Conservation (phyloP, 1,284 basidiomycete species). For the Xerocomus tenax region DNA sequence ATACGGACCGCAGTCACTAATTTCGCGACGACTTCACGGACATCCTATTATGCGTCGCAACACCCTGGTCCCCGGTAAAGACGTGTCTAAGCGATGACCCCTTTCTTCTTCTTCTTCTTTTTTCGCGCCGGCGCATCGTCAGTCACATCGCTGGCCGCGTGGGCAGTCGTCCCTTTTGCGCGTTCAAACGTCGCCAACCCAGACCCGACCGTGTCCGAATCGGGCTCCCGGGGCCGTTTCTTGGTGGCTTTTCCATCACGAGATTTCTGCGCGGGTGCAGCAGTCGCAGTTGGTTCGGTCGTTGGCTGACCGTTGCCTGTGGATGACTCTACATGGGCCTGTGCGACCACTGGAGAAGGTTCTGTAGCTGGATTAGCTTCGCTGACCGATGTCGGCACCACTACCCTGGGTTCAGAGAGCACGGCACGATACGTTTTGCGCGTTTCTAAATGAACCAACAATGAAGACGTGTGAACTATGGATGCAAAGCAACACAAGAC, state of each 20-base stretch:
- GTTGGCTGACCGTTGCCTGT: not conserved
- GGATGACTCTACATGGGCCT: not conserved
- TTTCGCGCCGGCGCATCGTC: conserved; percentile 12
- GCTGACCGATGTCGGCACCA: conserved; percentile 38
- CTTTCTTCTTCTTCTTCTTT: conserved; percentile 24
- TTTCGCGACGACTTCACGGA: not conserved
- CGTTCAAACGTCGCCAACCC: not conserved
- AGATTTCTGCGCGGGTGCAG: not conserved
- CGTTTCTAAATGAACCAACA: conserved; percentile 34
- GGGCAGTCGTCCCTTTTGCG: not conserved
- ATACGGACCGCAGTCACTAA: not conserved
- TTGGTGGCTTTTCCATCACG: not conserved
- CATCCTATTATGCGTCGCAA: not conserved
- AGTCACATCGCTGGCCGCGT: not conserved
- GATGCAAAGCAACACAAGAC: conserved; percentile 24
- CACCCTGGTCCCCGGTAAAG: not conserved
- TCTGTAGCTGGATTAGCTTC: not conserved
- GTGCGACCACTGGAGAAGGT: not conserved
- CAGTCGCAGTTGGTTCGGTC: not conserved
- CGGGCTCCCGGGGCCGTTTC: conserved; percentile 20
- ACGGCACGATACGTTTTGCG: conserved; percentile 60
- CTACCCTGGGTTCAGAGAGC: conserved; percentile 58
- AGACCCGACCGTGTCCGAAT: not conserved
- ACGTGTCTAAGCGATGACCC: not conserved
- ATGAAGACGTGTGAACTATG: not conserved